phyloP scores from a whole-genome alignment of 1,284 basidiomycete genomes.

The Cryptococcus sp. region DNA sequence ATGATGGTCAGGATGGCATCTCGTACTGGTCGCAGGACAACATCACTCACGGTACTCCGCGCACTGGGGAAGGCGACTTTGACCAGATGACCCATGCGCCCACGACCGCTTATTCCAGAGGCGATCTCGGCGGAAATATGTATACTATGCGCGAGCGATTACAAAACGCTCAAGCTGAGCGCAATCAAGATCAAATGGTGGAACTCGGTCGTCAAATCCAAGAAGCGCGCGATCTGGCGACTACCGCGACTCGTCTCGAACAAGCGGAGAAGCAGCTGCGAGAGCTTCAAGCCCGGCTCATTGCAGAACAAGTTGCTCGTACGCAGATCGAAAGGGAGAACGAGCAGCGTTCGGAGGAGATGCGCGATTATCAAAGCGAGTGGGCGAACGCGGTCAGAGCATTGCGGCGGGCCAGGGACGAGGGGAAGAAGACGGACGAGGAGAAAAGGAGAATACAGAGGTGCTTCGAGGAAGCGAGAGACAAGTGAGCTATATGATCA shows the following conservation, averaged over 20 bases:
- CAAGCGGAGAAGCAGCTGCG: slow-evolving; percentile 40
- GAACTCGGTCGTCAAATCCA: slow-evolving; percentile 17
- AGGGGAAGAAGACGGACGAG: slow-evolving; percentile 45
- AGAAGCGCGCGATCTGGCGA: slow-evolving; percentile 27
- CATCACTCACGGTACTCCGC: slow-evolving; percentile 24
- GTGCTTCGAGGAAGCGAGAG: slow-evolving; percentile 44
- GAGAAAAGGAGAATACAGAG: slow-evolving; percentile 38
- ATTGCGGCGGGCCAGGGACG: slow-evolving; percentile 43
- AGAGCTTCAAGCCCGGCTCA: slow-evolving; percentile 45
- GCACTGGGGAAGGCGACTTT: slow-evolving; percentile 14
- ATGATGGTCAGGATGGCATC: slow-evolving; percentile 6
- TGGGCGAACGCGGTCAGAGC: slow-evolving; percentile 43
- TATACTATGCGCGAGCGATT: slow-evolving; percentile 39
- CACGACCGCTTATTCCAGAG: slow-evolving; percentile 23
- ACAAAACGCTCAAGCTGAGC: slow-evolving; percentile 16
- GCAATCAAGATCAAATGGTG: slow-evolving; percentile 13
- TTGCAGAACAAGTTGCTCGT: slow-evolving; percentile 45
- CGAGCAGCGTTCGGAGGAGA: slow-evolving; percentile 27
- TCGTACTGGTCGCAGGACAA: slow-evolving; percentile 22
- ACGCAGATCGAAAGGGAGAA: slow-evolving; percentile 36
- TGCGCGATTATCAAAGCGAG: slow-evolving; percentile 42
- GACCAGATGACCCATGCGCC: slow-evolving; percentile 34
- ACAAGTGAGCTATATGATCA: slow-evolving; percentile 32
- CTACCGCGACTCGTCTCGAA: slow-evolving; percentile 36
- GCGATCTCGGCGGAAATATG: slow-evolving; percentile 35